Evolutionary conservation across 2,329 filamentous ascomycete genomes (phyloP).

Genomic region (Arthroderma sp.): DNA sequence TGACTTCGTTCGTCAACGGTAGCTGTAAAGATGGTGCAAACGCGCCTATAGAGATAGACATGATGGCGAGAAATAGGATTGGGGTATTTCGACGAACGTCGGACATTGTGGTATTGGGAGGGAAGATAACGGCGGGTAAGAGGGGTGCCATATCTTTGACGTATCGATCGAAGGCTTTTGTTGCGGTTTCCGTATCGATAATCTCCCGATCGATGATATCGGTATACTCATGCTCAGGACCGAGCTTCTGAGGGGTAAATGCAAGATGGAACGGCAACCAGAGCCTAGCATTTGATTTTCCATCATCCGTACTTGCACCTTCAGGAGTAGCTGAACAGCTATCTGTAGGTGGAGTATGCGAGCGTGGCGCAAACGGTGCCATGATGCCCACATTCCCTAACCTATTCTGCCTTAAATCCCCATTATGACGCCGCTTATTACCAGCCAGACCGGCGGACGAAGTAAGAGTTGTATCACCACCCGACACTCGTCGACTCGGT

Average conservation of each 20-base stretch:
- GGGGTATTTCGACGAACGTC: slow-evolving; percentile 46
- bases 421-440: slow-evolving; percentile 21
- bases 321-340: neutral
- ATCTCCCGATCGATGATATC: slow-evolving; percentile 39
- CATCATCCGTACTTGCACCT: too few relatives aligned
- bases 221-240: slow-evolving; percentile 20
- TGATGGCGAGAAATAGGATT: slow-evolving; percentile 44
- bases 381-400: slow-evolving; percentile 7
- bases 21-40: slow-evolving; percentile 45
- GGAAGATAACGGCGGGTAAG: slow-evolving; percentile 47
- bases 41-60: slow-evolving; percentile 40
- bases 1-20: slow-evolving; percentile 53
- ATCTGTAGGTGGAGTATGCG: slow-evolving; percentile 14
- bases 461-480: neutral
- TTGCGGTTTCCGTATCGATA: slow-evolving; percentile 38
- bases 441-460: slow-evolving; percentile 11
- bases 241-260: slow-evolving; percentile 6
- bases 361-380: slow-evolving; percentile 14
- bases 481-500: neutral
- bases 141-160: slow-evolving; percentile 40
- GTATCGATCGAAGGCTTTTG: slow-evolving; percentile 46
- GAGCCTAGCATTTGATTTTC: neutral
- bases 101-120: slow-evolving; percentile 39
- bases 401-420: slow-evolving; percentile 14
- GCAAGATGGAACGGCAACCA: neutral